These are phyloP conservation scores for Bipolaris victoriae DNA, from an alignment of 2,329 filamentous ascomycete genomes.

Conservation along the genomic window DNA sequence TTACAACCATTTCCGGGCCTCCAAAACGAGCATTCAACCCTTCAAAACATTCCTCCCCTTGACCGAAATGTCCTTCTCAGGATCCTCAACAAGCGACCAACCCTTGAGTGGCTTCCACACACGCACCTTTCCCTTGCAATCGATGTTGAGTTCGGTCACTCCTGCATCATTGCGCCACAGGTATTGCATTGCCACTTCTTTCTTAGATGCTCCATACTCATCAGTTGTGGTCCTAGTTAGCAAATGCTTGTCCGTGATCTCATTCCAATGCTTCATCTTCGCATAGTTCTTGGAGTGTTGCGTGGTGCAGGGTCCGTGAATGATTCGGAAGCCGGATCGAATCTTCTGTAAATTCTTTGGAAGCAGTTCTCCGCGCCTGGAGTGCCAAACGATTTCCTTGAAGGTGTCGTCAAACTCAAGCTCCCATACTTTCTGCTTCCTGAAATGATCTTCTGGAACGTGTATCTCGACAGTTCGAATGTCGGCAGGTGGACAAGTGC, in stretches of 20 bases:
- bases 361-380: neutral
- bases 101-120: too few relatives aligned
- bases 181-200: neutral
- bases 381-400: neutral
- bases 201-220: neutral
- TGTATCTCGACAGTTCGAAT: constrained; percentile 2
- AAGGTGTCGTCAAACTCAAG: neutral
- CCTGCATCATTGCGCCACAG: neutral
- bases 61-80: too few relatives aligned
- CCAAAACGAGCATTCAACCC: too few relatives aligned
- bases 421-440: neutral
- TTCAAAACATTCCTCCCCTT: too few relatives aligned
- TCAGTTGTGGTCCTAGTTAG: neutral
- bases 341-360: neutral
- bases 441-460: neutral
- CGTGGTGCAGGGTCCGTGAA: neutral
- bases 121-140: too few relatives aligned
- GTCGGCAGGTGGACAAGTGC: neutral
- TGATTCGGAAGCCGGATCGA: neutral
- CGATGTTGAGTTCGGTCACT: too few relatives aligned
- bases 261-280: neutral
- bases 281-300: neutral
- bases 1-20: too few relatives aligned
- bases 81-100: too few relatives aligned
- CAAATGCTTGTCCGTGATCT: neutral